Percentiles rank a stretch among this genome's conserved stretches.
Evolutionary conservation across 2,329 filamentous ascomycete genomes (phyloP).

Genomic region (Trichoderma aggressivum): DNA sequence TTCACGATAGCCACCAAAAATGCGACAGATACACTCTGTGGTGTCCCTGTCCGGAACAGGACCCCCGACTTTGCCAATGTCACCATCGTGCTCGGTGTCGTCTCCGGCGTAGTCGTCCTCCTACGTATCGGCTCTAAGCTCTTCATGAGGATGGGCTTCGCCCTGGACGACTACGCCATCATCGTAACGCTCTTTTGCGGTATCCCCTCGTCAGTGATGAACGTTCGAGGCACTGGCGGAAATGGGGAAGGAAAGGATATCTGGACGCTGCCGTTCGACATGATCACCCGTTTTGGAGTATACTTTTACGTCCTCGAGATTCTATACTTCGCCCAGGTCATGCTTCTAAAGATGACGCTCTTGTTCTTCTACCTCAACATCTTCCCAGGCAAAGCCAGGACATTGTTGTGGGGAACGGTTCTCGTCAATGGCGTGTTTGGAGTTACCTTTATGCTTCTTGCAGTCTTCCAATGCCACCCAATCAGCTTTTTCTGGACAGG

Average conservation of each 20-base stretch:
- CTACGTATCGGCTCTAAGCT: conserved; percentile 25
- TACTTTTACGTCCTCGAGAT: conserved; percentile 35
- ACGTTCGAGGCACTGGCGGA: conserved; percentile 23
- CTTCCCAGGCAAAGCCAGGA: conserved; percentile 32
- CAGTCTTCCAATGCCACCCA: conserved; percentile 39
- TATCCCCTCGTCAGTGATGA: conserved; percentile 26
- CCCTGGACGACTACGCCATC: conserved; percentile 31
- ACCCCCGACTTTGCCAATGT: conserved; percentile 12
- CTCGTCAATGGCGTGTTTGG: conserved; percentile 32
- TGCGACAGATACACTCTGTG: background rate
- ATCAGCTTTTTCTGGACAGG: conserved; percentile 39
- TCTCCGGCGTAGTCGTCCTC: conserved; percentile 22
- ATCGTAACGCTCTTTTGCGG: conserved; percentile 24
- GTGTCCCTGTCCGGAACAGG: background rate
- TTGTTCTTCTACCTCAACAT: conserved; percentile 44
- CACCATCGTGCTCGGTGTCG: conserved; percentile 20
- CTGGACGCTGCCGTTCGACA: conserved; percentile 30
- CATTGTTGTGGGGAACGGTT: conserved; percentile 33
- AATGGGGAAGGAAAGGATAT: conserved; percentile 33
- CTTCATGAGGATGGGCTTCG: conserved; percentile 30
- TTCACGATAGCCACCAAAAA: background rate
- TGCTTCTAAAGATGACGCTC: conserved; percentile 40
- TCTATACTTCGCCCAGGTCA: conserved; percentile 38
- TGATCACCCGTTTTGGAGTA: conserved; percentile 26
- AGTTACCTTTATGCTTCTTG: conserved; percentile 32